phyloP scores from a whole-genome alignment of 2,329 filamentous ascomycete genomes.

The Leptographium galeiforme region DNA sequence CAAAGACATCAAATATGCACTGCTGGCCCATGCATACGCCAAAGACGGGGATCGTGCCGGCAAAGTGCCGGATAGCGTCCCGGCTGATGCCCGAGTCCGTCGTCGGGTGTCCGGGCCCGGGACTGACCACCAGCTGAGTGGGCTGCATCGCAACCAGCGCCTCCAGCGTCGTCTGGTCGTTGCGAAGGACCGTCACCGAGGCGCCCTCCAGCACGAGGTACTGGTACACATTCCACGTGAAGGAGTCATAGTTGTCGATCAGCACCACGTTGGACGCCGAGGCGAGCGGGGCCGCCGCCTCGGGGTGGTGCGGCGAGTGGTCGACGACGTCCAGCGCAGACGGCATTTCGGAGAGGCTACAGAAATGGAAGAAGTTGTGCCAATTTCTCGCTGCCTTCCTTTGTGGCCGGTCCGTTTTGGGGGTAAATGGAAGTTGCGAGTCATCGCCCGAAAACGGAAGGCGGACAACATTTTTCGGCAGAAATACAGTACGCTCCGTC shows the following conservation, averaged over 20 bases:
- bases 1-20: constrained; percentile 91
- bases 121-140: constrained; percentile 88
- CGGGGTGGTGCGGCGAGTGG: constrained; percentile 76
- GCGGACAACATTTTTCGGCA: background rate
- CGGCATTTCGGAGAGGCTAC: constrained; percentile 27
- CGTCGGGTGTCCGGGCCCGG: constrained; percentile 82
- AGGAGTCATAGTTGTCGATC: constrained; percentile 99
- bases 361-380: background rate
- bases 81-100: constrained; percentile 90
- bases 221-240: constrained; percentile 99
- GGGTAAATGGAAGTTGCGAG: background rate
- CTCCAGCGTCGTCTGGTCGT: constrained; percentile 79
- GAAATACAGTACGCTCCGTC: background rate
- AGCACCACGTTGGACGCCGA: constrained; percentile 84
- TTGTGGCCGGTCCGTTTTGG: background rate
- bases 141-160: constrained; percentile 73
- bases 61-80: constrained; percentile 80
- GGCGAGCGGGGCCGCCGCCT: constrained; percentile 56
- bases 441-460: background rate
- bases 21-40: constrained; percentile 99
- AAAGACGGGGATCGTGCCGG: constrained; percentile 85
- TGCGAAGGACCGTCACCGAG: constrained; percentile 76
- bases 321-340: constrained; percentile 43
- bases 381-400: background rate
- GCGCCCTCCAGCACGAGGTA: constrained; percentile 95